Conservation (phyloP, 2,329 filamentous ascomycete species). For the Emmonsiellopsis sp. region DNA sequence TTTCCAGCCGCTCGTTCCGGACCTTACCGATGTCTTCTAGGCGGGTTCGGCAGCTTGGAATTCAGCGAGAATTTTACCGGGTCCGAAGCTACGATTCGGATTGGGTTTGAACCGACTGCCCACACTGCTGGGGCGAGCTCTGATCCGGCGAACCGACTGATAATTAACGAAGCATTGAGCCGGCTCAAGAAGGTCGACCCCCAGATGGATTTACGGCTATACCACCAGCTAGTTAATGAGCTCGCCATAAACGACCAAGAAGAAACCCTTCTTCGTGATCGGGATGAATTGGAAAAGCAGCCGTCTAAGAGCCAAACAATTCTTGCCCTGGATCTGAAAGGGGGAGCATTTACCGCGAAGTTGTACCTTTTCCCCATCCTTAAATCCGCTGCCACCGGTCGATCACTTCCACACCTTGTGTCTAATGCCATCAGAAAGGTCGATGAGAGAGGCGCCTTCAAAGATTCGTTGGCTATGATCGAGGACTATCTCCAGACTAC, state of each 20-base stretch:
- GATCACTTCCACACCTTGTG: slow-evolving; percentile 2
- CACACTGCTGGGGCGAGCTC: slow-evolving; percentile 1
- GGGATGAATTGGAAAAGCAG: background rate
- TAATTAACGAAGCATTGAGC: background rate
- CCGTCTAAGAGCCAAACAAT: slow-evolving; percentile 11
- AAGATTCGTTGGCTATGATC: background rate
- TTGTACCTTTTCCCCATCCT: slow-evolving; percentile 14
- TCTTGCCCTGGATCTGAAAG: slow-evolving; percentile 13
- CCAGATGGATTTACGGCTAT: slow-evolving; percentile 4
- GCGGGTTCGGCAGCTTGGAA: slow-evolving; percentile 7
- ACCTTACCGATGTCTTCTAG: slow-evolving; percentile 1
- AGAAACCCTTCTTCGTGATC: background rate
- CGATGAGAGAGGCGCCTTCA: slow-evolving; percentile 1
- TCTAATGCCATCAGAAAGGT: slow-evolving; percentile 2
- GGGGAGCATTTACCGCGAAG: slow-evolving; percentile 9
- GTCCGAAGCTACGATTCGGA: slow-evolving; percentile 3
- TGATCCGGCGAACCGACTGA: slow-evolving; percentile 7
- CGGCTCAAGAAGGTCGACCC: background rate
- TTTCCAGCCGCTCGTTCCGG: slow-evolving; percentile 7
- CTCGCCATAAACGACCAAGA: slow-evolving; percentile 4
- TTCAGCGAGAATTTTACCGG: slow-evolving; percentile 10
- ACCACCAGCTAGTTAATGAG: background rate
- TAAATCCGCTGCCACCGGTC: slow-evolving; percentile 9
- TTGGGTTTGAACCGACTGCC: slow-evolving; percentile 5
- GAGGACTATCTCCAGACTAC: slow-evolving; percentile 5